Conservation (phyloP, 352 stramenopile species). For the Globisporangium polare region DNA sequence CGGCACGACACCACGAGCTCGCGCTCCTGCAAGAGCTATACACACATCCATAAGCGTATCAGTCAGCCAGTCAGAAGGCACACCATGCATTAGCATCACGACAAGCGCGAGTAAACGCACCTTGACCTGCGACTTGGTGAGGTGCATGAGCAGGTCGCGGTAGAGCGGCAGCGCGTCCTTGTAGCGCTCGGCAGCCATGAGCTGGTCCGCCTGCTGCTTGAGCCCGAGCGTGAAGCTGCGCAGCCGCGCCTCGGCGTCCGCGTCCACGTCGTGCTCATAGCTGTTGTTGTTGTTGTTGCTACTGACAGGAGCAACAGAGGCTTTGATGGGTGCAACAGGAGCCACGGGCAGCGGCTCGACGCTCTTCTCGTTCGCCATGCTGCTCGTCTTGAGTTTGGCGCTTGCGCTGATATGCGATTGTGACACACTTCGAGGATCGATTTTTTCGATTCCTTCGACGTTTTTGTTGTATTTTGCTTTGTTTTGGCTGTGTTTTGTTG, state of each 20-base stretch:
- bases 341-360: constrained; percentile 15
- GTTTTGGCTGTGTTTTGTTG: no score
- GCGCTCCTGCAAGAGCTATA: constrained; percentile 39
- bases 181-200: constrained; percentile 46
- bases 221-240: constrained; percentile 34
- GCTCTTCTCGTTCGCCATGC: constrained; percentile 27
- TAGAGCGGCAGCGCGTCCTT: constrained; percentile 59
- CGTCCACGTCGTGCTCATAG: constrained; percentile 26
- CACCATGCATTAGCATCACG: no score
- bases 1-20: constrained; percentile 64
- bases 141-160: constrained; percentile 64
- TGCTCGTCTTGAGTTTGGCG: background rate
- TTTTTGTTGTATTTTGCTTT: background rate
- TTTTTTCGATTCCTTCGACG: background rate
- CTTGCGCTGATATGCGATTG: constrained; percentile 8
- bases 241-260: constrained; percentile 44
- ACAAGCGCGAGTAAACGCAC: constrained; percentile 14
- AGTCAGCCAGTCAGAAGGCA: background rate
- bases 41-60: background rate
- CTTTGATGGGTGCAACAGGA: no score
- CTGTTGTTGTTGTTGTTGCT: constrained; percentile 10
- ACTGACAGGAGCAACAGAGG: background rate
- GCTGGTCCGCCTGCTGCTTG: constrained; percentile 64
- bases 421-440: background rate
- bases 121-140: constrained; percentile 65